These are phyloP conservation scores for Heterobasidion irregulare DNA, from an alignment of 1,284 basidiomycete genomes.

Conservation along the genomic window DNA sequence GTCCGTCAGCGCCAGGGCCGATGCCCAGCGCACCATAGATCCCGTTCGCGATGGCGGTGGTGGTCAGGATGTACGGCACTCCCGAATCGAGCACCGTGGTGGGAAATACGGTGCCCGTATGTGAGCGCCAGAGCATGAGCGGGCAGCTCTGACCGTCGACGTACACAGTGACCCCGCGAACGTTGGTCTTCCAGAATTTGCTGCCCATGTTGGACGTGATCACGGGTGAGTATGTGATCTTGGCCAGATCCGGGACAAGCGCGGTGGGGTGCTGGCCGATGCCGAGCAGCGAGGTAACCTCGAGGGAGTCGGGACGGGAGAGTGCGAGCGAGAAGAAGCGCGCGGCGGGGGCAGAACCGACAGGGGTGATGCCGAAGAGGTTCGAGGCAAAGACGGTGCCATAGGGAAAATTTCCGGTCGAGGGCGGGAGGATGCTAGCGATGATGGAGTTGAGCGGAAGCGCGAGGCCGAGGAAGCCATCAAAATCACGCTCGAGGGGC, in stretches of 20 bases:
- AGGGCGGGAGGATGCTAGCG: constrained; percentile 35
- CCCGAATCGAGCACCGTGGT: constrained; percentile 65
- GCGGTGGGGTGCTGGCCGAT: constrained; percentile 56
- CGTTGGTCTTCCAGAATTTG: constrained; percentile 51
- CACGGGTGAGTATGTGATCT: constrained; percentile 41
- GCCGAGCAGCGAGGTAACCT: constrained; percentile 49
- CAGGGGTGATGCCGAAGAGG: constrained; percentile 54
- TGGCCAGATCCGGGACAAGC: constrained; percentile 40
- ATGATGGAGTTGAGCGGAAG: constrained; percentile 61
- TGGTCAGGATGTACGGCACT: constrained; percentile 55
- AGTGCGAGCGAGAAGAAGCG: constrained; percentile 64
- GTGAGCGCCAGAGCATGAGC: constrained; percentile 28
- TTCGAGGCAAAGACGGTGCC: constrained; percentile 59
- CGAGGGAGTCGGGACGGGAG: constrained; percentile 50
- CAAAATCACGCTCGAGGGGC: constrained; percentile 42
- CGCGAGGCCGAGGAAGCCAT: constrained; percentile 66
- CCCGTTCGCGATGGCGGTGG: constrained; percentile 51
- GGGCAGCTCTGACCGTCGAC: constrained; percentile 32
- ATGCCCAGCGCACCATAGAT: no score
- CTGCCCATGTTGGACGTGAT: constrained; percentile 29
- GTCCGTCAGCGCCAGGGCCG: no score
- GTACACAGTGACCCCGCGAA: constrained; percentile 54
- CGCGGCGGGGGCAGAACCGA: constrained; percentile 36
- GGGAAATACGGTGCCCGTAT: constrained; percentile 30
- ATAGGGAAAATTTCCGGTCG: constrained; percentile 38